Base-by-base conservation (phyloP, 805 yeast genomes). In the Lipomyces yamadae region DNA sequence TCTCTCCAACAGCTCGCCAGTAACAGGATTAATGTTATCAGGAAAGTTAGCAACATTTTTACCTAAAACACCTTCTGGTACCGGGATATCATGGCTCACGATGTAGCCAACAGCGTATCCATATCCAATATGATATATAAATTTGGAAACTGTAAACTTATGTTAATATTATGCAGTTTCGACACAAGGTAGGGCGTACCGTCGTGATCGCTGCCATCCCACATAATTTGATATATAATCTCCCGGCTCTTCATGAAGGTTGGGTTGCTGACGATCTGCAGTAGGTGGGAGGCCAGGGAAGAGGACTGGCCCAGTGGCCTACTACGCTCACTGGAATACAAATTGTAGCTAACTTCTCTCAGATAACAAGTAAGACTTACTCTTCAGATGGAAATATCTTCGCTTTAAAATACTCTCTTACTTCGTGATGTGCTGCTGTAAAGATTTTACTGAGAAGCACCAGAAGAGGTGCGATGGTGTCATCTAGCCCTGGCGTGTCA, bases 61-160 rank as follows among this genome's bases (percentile, higher is more conserved):
- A 50, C 55, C 39, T 15, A 65, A 58, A n/a, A 55, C 5, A 15
- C 65, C 74, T 13, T 65, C 62, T 4, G 73, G 68, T 8, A 72
- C 53, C 3, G 59, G 18, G 61, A 66, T 67, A 34, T 69, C 70
- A 37, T 71, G 69, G 24, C 67, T 60, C 13, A 70, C 66, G 7
- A 75, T 65, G 55, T 65, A 74, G 15, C 77, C 74, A 6, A 73
- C 66, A 4, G 78, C 77, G 54, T 69, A 72, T 4, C 78, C 78
- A 11, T 69, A 65, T 2, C 78, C 78, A 48, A 75, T 74, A 42
- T 70, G 71, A 10, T 65, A 39, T 11, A 74, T 67, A 34, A 75
- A 71, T 48, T 60, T 63, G 33, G 64, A 66, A 18, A 72, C 70
- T 63, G 29, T 7, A 24, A n/a, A 42, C n/a, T 42, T 7, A 42